phyloP scores from a whole-genome alignment of 192 early-diverging fungal genomes.

The Coemansia pectinata region DNA sequence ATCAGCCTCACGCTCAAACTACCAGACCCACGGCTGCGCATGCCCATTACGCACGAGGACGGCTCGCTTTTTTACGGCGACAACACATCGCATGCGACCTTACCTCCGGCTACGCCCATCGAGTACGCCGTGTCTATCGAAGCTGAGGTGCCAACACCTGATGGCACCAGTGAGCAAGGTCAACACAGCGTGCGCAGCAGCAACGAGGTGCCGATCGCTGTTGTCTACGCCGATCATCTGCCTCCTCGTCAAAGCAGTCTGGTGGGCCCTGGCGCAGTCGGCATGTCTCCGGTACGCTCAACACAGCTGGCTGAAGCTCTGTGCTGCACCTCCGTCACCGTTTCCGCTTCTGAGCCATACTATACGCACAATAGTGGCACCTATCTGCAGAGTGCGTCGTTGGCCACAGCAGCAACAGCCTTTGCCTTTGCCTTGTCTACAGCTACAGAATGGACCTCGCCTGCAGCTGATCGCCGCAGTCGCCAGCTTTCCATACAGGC shows the following conservation, averaged over 20 bases:
- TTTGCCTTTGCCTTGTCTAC: conserved; percentile 11
- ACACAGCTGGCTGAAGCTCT: neutral
- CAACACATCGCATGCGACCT: neutral
- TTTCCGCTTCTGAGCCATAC: neutral
- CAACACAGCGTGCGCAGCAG: neutral
- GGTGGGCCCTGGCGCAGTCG: neutral
- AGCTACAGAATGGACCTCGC: conserved; percentile 26
- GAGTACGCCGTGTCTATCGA: conserved; percentile 4
- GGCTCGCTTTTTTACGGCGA: conserved; percentile 4
- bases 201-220: conserved; percentile 7
- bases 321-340: neutral
- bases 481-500: conserved; percentile 2
- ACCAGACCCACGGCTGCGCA: conserved; percentile 30
- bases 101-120: conserved; percentile 10
- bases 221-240: neutral
- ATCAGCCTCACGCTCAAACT: conserved; percentile 31
- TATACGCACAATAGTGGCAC: conserved; percentile 7
- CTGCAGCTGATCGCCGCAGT: conserved; percentile 23
- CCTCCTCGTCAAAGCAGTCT: neutral
- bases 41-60: conserved; percentile 15
- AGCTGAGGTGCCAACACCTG: neutral
- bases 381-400: neutral
- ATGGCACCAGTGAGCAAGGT: neutral
- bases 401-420: neutral
- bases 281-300: neutral